phyloP scores from a whole-genome alignment of 495 filamentous ascomycete genomes.

The Amniculicola lignicola region DNA sequence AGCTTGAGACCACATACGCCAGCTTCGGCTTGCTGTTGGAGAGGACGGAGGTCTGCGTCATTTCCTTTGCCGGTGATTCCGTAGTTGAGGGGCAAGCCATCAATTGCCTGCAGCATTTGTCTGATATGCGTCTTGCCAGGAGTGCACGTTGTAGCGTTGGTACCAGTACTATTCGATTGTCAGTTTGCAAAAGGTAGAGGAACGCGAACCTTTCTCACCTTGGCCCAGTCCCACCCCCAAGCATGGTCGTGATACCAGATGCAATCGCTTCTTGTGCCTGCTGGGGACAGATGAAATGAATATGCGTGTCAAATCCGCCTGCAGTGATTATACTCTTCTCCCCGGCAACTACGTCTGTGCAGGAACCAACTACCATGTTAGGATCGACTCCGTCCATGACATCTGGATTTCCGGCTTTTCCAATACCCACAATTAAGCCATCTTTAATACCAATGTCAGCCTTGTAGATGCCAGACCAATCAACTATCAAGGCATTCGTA shows the following conservation, averaged over 20 bases:
- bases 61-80: constrained; percentile 97
- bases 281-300: constrained; percentile 97
- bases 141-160: constrained; percentile 93
- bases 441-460: constrained; percentile 94
- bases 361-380: constrained; percentile 78
- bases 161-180: constrained; percentile 66
- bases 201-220: constrained; percentile 54
- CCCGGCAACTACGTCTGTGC: constrained; percentile 93
- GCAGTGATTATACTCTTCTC: constrained; percentile 92
- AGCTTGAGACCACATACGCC: constrained; percentile 91
- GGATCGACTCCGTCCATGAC: constrained; percentile 85
- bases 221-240: constrained; percentile 93
- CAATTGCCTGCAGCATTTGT: constrained; percentile 90
- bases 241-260: constrained; percentile 85
- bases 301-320: constrained; percentile 88
- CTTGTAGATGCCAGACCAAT: constrained; percentile 93
- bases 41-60: constrained; percentile 67
- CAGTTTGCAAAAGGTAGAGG: constrained; percentile 10
- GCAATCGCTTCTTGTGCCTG: constrained; percentile 83
- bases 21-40: constrained; percentile 77
- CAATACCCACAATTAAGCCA: constrained; percentile 84
- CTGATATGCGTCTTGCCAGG: constrained; percentile 79
- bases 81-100: constrained; percentile 82
- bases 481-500: constrained; percentile 88
- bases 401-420: constrained; percentile 95